Evolutionary conservation across 2,329 filamentous ascomycete species (phyloP).

Genomic region (Pseudogymnoascus sp.): DNA sequence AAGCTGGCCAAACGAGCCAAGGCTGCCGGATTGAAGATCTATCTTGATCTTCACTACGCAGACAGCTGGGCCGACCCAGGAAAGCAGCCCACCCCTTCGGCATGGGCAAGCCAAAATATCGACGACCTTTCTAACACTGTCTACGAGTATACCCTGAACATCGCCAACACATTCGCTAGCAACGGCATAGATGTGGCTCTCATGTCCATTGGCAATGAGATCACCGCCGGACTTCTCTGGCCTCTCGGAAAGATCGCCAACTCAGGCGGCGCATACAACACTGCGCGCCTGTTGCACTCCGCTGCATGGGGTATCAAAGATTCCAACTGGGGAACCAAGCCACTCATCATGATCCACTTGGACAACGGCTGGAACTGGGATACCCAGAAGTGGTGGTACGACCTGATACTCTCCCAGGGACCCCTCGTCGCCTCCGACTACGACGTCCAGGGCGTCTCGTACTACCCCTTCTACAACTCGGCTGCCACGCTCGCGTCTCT

Average conservation of each 20-base stretch:
- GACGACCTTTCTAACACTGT: constrained; percentile 52
- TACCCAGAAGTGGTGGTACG: constrained; percentile 60
- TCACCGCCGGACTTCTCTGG: constrained; percentile 59
- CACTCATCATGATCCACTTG: constrained; percentile 67
- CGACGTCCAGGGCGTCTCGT: constrained; percentile 66
- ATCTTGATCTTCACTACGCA: constrained; percentile 58
- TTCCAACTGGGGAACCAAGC: constrained; percentile 46
- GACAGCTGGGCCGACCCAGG: constrained; percentile 66
- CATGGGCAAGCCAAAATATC: constrained; percentile 52
- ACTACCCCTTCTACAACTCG: constrained; percentile 64
- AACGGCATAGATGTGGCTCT: constrained; percentile 51
- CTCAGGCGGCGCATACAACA: constrained; percentile 42
- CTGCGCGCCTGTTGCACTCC: constrained; percentile 57
- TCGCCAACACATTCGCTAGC: constrained; percentile 53
- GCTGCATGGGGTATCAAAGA: constrained; percentile 59
- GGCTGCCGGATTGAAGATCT: constrained; percentile 50
- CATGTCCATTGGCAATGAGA: constrained; percentile 68
- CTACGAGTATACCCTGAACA: constrained; percentile 61
- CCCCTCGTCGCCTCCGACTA: constrained; percentile 48
- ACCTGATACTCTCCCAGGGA: constrained; percentile 45
- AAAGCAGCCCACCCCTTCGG: constrained; percentile 45
- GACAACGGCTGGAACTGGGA: constrained; percentile 70
- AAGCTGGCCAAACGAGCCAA: constrained; percentile 58
- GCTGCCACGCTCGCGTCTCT: constrained; percentile 53
- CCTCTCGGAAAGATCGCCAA: constrained; percentile 51